phyloP scores from a whole-genome alignment of 805 yeast genomes.

The Myxozyma mucilagina region DNA sequence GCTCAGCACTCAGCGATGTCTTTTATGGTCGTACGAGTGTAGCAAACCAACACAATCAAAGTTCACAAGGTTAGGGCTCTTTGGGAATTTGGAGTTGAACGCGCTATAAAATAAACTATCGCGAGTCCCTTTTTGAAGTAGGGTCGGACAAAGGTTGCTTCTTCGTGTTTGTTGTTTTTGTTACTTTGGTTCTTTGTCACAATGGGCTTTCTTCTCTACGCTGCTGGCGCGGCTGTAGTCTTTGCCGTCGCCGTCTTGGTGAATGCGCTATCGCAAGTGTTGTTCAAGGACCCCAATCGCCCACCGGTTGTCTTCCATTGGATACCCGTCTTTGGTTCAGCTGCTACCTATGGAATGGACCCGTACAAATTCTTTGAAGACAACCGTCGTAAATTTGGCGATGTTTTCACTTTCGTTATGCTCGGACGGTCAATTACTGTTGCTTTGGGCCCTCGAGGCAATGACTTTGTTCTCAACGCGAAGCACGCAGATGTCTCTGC shows the following conservation, averaged over 20 bases:
- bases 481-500: slow-evolving; percentile 89
- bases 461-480: slow-evolving; percentile 91
- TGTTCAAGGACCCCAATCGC: slow-evolving; percentile 54
- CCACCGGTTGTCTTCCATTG: slow-evolving; percentile 89
- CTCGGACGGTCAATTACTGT: slow-evolving; percentile 94
- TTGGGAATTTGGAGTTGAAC: no score
- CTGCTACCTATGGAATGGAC: slow-evolving; percentile 83
- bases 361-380: slow-evolving; percentile 87
- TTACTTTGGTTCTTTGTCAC: not conserved
- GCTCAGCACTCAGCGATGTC: no score
- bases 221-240: not conserved
- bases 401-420: slow-evolving; percentile 84
- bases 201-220: not conserved
- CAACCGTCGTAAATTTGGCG: slow-evolving; percentile 83
- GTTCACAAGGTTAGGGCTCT: no score
- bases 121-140: no score
- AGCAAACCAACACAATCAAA: no score
- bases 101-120: no score
- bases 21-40: no score
- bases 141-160: no score
- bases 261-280: slow-evolving; percentile 41
- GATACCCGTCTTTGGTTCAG: slow-evolving; percentile 95
- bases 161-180: not conserved
- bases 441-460: slow-evolving; percentile 95
- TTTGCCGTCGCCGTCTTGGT: slow-evolving; percentile 32